A percentile compares a stretch with the other conserved stretches of the same genome.
These are phyloP conservation scores for Fusarium metavorans DNA, from an alignment of 2,329 filamentous ascomycete genomes.

Conservation along the genomic window DNA sequence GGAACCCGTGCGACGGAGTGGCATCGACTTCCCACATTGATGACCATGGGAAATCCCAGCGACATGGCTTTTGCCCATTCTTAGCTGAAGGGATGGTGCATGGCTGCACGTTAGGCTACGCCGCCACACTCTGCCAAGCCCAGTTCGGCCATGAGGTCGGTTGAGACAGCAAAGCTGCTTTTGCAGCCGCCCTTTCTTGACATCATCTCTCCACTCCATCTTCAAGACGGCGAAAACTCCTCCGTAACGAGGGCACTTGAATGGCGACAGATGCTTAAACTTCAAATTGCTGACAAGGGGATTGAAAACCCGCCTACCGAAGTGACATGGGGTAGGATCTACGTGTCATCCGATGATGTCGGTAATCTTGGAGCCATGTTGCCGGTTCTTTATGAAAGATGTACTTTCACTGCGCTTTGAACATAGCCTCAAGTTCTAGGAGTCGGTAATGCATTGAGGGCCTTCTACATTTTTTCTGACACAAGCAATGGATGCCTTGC, in stretches of 20 bases:
- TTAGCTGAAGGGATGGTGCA: no score
- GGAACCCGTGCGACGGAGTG: background rate
- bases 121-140: no score
- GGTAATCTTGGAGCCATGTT: background rate
- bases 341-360: background rate
- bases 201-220: background rate
- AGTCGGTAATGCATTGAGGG: no score
- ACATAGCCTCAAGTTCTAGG: background rate
- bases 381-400: background rate
- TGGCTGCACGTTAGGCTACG: no score
- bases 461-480: background rate
- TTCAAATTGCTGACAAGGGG: background rate
- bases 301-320: background rate
- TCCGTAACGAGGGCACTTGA: background rate
- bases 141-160: background rate
- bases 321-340: background rate
- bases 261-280: background rate
- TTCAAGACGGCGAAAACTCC: background rate
- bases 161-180: background rate
- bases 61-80: no score
- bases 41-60: no score
- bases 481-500: no score
- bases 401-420: accelerated
- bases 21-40: no score
- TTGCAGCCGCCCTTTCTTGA: background rate